Percentiles rank a stretch among this genome's conserved stretches.
phyloP scores from a whole-genome alignment of 345 rosid genomes.

The Populus alba region DNA sequence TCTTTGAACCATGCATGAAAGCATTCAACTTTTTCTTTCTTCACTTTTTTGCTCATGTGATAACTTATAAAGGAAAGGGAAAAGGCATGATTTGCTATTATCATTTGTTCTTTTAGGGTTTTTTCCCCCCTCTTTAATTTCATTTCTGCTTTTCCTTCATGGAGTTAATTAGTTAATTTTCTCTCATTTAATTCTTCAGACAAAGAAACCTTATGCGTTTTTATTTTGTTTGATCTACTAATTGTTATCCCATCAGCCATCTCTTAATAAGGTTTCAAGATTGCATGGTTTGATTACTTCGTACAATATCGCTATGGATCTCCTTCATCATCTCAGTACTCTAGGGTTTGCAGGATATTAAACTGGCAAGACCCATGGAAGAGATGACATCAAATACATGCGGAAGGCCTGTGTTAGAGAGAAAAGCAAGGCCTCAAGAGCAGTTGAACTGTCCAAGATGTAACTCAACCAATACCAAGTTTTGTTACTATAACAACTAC shows the following conservation, averaged over 20 bases:
- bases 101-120: slow-evolving; percentile 15
- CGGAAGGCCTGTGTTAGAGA: slow-evolving; percentile 24
- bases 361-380: slow-evolving; percentile 24
- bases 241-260: neutral
- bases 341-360: slow-evolving; percentile 29
- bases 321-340: neutral
- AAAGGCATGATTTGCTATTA: slow-evolving; percentile 24
- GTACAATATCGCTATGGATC: neutral
- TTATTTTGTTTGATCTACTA: neutral
- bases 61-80: slow-evolving; percentile 5
- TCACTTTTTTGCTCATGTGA: slow-evolving; percentile 10
- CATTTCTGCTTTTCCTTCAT: neutral
- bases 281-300: neutral
- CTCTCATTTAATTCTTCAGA: neutral
- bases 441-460: slow-evolving; percentile 37
- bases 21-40: slow-evolving; percentile 15
- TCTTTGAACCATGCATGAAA: slow-evolving; percentile 21
- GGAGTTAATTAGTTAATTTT: neutral
- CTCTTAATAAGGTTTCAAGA: neutral
- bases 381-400: slow-evolving; percentile 18
- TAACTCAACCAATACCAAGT: slow-evolving; percentile 26
- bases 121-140: neutral
- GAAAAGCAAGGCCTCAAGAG: slow-evolving; percentile 29
- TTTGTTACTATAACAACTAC: slow-evolving; percentile 30
- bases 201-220: neutral